Evolutionary conservation across 164 flowering plant genomes (phyloP).

Genomic region (Tetrastigma voinierianum): DNA sequence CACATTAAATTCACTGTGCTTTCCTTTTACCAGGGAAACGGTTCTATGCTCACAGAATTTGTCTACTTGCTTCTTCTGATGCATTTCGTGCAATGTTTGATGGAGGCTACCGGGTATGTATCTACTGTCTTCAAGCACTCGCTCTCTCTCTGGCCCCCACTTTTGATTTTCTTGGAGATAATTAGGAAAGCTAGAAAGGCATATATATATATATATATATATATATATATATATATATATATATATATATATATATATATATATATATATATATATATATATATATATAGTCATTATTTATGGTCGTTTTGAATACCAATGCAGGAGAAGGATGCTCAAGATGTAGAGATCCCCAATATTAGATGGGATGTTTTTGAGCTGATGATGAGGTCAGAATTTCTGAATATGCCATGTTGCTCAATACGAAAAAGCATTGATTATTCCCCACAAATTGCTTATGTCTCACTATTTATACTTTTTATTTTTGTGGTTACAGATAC

Average conservation of each 20-base stretch:
- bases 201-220: too few species aligned
- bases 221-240: too few species aligned
- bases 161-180: too few species aligned
- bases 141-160: too few species aligned
- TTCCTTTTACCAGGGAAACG: slow-evolving; percentile 29
- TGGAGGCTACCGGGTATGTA: slow-evolving; percentile 70
- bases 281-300: neutral
- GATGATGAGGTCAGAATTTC: slow-evolving; percentile 70
- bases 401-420: neutral
- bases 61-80: slow-evolving; percentile 73
- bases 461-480: too few species aligned
- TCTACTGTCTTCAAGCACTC: too few species aligned
- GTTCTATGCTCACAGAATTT: slow-evolving; percentile 71
- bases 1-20: neutral
- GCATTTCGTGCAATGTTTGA: slow-evolving; percentile 82
- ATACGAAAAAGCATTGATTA: neutral
- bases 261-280: too few species aligned
- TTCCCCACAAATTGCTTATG: too few species aligned
- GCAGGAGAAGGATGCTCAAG: slow-evolving; percentile 71
- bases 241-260: too few species aligned
- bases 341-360: slow-evolving; percentile 62
- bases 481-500: slow-evolving; percentile 36
- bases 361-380: slow-evolving; percentile 68
- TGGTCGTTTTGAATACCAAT: neutral
- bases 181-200: too few species aligned